Evolutionary conservation across 2,329 filamentous ascomycete species (phyloP).

Genomic region (Stagonosporopsis vannaccii): DNA sequence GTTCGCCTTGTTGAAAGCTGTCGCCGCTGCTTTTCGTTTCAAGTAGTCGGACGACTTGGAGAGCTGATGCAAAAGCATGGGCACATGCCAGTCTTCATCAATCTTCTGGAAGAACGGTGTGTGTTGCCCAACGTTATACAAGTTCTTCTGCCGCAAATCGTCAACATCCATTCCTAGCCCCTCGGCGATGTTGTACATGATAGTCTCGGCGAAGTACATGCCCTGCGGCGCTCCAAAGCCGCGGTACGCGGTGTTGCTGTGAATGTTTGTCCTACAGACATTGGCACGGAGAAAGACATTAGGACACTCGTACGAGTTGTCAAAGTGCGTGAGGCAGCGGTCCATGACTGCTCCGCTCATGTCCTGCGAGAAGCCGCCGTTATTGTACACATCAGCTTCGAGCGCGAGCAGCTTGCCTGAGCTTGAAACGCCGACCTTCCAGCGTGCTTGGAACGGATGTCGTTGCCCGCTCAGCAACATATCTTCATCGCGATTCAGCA

Average conservation of each 20-base stretch:
- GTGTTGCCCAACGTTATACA: slow-evolving; percentile 76
- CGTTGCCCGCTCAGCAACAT: slow-evolving; percentile 89
- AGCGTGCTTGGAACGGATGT: slow-evolving; percentile 86
- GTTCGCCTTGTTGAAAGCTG: slow-evolving; percentile 79
- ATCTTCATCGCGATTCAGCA: slow-evolving; percentile 95
- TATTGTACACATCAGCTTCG: slow-evolving; percentile 88
- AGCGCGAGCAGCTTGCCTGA: slow-evolving; percentile 91
- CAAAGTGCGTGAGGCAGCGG: slow-evolving; percentile 82
- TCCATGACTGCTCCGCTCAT: slow-evolving; percentile 81
- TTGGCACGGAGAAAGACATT: slow-evolving; percentile 85
- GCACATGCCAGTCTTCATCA: slow-evolving; percentile 86
- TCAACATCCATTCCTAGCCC: slow-evolving; percentile 84
- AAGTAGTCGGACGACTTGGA: slow-evolving; percentile 76
- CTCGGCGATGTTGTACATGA: slow-evolving; percentile 89
- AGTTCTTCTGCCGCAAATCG: slow-evolving; percentile 79
- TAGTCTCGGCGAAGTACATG: slow-evolving; percentile 88
- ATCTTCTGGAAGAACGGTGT: slow-evolving; percentile 92
- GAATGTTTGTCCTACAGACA: slow-evolving; percentile 90
- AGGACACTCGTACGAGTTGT: slow-evolving; percentile 87
- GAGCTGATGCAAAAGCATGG: slow-evolving; percentile 88
- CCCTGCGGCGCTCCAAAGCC: slow-evolving; percentile 95
- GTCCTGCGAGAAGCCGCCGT: slow-evolving; percentile 79
- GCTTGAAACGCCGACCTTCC: slow-evolving; percentile 91
- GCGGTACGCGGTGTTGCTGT: slow-evolving; percentile 95
- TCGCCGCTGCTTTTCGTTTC: slow-evolving; percentile 70